These are phyloP conservation scores for Corchorus capsularis DNA, from an alignment of 345 rosid species.

Conservation along the genomic window DNA sequence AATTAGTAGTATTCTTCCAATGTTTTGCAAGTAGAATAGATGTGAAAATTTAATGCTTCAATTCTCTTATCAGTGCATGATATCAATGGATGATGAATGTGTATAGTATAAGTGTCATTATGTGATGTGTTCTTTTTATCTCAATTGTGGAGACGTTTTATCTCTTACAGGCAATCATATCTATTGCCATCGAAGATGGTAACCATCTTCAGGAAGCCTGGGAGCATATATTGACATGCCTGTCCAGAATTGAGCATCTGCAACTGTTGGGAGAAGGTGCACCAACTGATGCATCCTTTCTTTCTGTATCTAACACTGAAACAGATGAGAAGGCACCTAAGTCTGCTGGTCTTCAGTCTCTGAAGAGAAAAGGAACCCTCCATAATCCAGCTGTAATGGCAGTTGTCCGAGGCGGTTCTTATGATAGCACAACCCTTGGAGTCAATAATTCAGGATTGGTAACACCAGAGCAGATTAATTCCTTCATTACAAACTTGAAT, in stretches of 20 bases:
- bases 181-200: conserved; percentile 96
- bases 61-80: not conserved
- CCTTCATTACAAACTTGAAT: conserved; percentile 87
- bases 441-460: conserved; percentile 64
- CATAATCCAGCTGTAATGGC: conserved; percentile 96
- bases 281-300: conserved; percentile 84
- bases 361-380: conserved; percentile 84
- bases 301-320: conserved; percentile 65
- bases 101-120: not conserved
- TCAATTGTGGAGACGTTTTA: not conserved
- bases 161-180: conserved; percentile 74
- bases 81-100: not conserved
- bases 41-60: not conserved
- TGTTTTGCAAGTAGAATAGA: not conserved
- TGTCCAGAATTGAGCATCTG: conserved; percentile 94
- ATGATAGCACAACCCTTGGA: conserved; percentile 78
- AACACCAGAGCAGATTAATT: conserved; percentile 71
- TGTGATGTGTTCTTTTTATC: conserved; percentile 11
- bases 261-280: conserved; percentile 97
- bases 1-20: conserved; percentile 7
- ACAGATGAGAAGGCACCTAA: conserved; percentile 63
- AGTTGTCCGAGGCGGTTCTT: conserved; percentile 96
- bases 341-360: conserved; percentile 57
- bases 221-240: conserved; percentile 96
- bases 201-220: conserved; percentile 91